Conservation (phyloP, 2,329 filamentous ascomycete genomes). For the Pseudogymnoascus sp. region DNA sequence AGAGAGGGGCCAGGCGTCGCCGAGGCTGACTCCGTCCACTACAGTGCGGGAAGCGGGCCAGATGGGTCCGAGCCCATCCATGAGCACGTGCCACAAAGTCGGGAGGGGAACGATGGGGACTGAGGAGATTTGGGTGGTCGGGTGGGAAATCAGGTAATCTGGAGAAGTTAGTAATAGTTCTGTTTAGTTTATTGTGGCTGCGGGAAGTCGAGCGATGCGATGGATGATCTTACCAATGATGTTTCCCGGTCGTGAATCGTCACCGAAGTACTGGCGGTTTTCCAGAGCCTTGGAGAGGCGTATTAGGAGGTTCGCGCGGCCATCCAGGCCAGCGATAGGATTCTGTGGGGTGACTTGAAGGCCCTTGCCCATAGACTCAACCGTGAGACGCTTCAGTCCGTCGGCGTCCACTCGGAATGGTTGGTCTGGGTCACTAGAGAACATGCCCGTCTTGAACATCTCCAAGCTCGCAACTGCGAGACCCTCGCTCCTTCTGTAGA, state of each 20-base stretch:
- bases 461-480: constrained; percentile 69
- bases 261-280: constrained; percentile 76
- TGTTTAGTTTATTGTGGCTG: neutral
- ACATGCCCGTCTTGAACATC: constrained; percentile 89
- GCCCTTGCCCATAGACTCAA: constrained; percentile 66
- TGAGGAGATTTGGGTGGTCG: constrained; percentile 79
- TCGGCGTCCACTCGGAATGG: constrained; percentile 84
- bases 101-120: constrained; percentile 80
- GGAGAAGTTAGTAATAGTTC: constrained; percentile 20
- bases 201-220: neutral
- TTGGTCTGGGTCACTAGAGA: constrained; percentile 73
- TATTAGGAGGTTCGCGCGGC: constrained; percentile 70
- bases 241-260: constrained; percentile 78
- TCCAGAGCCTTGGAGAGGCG: constrained; percentile 67
- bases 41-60: constrained; percentile 84
- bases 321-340: constrained; percentile 75
- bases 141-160: constrained; percentile 92
- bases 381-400: constrained; percentile 65
- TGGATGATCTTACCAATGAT: constrained; percentile 64
- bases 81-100: constrained; percentile 83
- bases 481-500: constrained; percentile 80
- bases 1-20: constrained; percentile 88
- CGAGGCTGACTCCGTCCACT: constrained; percentile 78
- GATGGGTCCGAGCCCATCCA: constrained; percentile 76
- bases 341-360: constrained; percentile 79